Conservation (phyloP, 768 basidiomycete species). For the Auriscalpium microsporum region DNA sequence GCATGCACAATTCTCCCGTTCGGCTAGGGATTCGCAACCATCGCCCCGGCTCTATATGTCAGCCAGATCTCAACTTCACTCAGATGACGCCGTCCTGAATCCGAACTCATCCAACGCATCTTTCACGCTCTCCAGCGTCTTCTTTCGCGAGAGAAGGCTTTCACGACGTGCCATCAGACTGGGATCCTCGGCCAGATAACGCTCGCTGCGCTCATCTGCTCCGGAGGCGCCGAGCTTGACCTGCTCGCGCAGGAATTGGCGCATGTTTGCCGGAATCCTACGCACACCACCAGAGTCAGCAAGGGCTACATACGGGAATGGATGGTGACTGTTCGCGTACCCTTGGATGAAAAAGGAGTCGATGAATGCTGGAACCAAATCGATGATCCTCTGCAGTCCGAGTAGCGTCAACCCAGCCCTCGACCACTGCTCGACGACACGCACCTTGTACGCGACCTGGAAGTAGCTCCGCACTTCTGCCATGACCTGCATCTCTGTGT, state of each 20-base stretch:
- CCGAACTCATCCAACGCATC: background rate
- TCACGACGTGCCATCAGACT: background rate
- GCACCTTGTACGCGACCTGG: slow-evolving; percentile 38
- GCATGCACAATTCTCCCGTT: too few species aligned
- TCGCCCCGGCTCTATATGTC: too few species aligned
- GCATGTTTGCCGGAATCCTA: too few species aligned
- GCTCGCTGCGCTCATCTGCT: background rate
- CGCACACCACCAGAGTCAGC: too few species aligned
- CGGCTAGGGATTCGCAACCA: too few species aligned
- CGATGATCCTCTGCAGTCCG: slow-evolving; percentile 33
- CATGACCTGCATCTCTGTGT: slow-evolving; percentile 34
- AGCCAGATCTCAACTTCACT: too few species aligned
- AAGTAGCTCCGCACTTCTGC: slow-evolving; percentile 39
- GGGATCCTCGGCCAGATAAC: slow-evolving; percentile 15
- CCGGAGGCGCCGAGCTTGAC: slow-evolving; percentile 8
- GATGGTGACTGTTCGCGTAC: background rate
- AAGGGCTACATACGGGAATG: too few species aligned
- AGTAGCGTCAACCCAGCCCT: too few species aligned
- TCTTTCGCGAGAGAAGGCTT: background rate
- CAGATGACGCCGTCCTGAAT: too few species aligned
- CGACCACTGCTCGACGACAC: background rate
- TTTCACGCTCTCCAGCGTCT: background rate
- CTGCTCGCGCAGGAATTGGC: background rate
- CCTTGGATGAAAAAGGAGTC: slow-evolving; percentile 12
- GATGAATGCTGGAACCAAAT: slow-evolving; percentile 30